Conservation (phyloP, 179 eudicot species). For the Actinidia arguta region DNA sequence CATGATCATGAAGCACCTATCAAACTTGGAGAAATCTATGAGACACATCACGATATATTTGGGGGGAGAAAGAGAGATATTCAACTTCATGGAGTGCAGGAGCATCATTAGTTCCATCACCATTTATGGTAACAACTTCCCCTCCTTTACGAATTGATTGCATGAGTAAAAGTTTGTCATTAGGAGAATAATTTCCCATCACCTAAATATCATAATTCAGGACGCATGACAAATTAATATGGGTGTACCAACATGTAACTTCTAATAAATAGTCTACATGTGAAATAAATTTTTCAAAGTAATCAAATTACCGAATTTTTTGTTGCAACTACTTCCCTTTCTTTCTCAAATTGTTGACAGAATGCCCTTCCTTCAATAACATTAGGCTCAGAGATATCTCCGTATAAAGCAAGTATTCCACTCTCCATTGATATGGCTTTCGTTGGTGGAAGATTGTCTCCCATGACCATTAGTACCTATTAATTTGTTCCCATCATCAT, state of each 20-base stretch:
- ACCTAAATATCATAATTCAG: slow-evolving; percentile 45
- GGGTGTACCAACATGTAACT: not conserved
- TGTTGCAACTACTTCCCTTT: slow-evolving; percentile 74
- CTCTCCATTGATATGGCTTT: slow-evolving; percentile 95
- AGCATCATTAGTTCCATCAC: slow-evolving; percentile 99
- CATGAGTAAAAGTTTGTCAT: slow-evolving; percentile 88
- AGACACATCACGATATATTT: no score
- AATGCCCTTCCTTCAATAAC: slow-evolving; percentile 90
- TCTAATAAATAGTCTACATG: no score
- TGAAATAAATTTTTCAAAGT: not conserved
- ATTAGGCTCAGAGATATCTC: slow-evolving; percentile 75
- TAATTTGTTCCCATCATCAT: slow-evolving; percentile 10
- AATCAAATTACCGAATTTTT: slow-evolving; percentile 74
- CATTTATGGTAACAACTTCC: slow-evolving; percentile 96
- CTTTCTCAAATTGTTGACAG: slow-evolving; percentile 63
- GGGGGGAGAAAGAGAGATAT: not conserved
- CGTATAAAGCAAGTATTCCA: slow-evolving; percentile 83
- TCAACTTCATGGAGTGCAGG: slow-evolving; percentile 85
- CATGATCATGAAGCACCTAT: no score
- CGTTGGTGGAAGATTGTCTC: slow-evolving; percentile 94
- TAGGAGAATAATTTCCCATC: slow-evolving; percentile 98
- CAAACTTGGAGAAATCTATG: no score
- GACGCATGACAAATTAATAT: slow-evolving; percentile 3
- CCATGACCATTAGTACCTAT: slow-evolving; percentile 98
- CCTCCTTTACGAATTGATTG: slow-evolving; percentile 89